Base-by-base conservation (phyloP, 257 asterid genomes). In the Solanum sitiens region DNA sequence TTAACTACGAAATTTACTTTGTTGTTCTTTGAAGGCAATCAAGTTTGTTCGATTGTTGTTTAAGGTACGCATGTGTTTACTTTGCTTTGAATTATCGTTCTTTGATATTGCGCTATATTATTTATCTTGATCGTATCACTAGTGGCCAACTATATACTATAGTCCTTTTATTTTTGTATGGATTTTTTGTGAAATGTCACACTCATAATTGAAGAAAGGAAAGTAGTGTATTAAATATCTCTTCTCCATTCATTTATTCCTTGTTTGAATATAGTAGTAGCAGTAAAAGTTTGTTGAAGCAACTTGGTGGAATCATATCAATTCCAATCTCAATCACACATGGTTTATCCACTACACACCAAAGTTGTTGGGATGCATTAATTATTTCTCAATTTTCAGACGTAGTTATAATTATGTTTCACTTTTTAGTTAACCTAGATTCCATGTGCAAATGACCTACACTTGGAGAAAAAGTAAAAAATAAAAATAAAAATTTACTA, bases 201-300 rank as follows among this genome's bases (percentile, higher is more conserved):
- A 16, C 11, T 80, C 68, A 80, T 27, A 47, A 67, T 39, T 47
- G 30, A 80, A 47, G 67, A 47, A 6, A 30, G 15, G 68, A 27
- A 80, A 80, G 6, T 47, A 16, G 83, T 80, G 68, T 20, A 30
- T 18, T 27, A 47, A 80, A 47, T 80, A 27, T 80, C 68, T 80
- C 18, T 10, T 11, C 44, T 30, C 85, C 42, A 16, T 27, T 45
- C 85, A 80, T 80, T 47, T 9, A 80, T 45, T 80, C 6, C 27
- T 45, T 80, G 67, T 47, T 47, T 80, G 85, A 80, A 80, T 45
- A 27, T 47, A 80, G 85, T 27, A 80, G 85, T 45, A 80, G 85
- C 16, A 80, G 68, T 16, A 9, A 50, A 47, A 80, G 85, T 47
- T 47, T 27, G 85, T 47, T 80, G 68, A 80, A 47, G 68, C 68